Evolutionary conservation across 306 rosid genomes (phyloP).

Genomic region (Sesbania bispinosa): DNA sequence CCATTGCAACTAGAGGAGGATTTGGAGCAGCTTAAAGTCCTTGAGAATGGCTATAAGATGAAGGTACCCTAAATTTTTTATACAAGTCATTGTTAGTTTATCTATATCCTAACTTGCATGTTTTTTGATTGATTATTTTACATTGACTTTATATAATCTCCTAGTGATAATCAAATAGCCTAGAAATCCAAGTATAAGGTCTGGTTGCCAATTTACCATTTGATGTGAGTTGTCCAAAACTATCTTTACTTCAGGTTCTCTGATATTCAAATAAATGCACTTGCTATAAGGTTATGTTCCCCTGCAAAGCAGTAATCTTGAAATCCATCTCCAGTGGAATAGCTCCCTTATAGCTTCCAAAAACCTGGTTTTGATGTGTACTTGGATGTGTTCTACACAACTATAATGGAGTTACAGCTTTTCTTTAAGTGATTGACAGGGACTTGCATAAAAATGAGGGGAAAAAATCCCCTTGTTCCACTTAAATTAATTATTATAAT

Average conservation of each 20-base stretch:
- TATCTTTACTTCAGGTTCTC: not conserved
- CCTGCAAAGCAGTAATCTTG: not conserved
- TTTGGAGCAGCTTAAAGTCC: slow-evolving; percentile 96
- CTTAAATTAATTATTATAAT: not conserved
- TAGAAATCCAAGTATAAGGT: slow-evolving; percentile 11
- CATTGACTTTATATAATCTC: not conserved
- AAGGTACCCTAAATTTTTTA: slow-evolving; percentile 53
- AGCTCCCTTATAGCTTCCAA: not conserved
- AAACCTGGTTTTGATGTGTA: not conserved
- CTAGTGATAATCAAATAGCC: not conserved
- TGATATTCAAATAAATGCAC: not conserved
- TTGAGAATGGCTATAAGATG: slow-evolving; percentile 97
- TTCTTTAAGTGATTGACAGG: not conserved
- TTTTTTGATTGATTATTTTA: not conserved
- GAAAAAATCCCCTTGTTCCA: not conserved
- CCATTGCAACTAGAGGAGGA: slow-evolving; percentile 95
- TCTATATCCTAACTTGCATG: slow-evolving; percentile 1
- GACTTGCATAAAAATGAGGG: not conserved
- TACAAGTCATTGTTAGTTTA: not conserved
- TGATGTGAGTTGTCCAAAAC: not conserved
- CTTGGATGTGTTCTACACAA: not conserved
- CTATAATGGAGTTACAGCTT: not conserved
- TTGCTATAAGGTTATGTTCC: not conserved
- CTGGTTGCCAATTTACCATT: not conserved
- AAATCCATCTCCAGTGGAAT: slow-evolving; percentile 11